Percentiles rank a stretch among this genome's conserved stretches.
These are phyloP conservation scores for Globisporangium cystogenes DNA, from an alignment of 352 stramenopile genomes.

Conservation along the genomic window DNA sequence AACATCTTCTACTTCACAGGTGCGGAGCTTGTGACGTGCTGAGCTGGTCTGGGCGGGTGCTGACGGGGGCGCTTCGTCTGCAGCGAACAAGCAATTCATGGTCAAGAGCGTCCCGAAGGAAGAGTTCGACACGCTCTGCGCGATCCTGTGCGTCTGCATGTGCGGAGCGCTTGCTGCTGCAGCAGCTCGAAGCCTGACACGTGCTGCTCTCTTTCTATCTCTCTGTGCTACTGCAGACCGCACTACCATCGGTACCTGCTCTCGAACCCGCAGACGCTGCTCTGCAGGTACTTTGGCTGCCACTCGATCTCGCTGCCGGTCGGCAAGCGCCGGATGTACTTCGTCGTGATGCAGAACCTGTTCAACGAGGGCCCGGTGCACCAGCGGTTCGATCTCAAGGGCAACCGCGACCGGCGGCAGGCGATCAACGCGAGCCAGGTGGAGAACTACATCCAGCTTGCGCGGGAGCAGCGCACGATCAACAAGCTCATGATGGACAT, in stretches of 20 bases:
- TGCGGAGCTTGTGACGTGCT: too few species aligned
- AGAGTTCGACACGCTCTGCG: conserved; percentile 75
- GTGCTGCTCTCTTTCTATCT: not conserved
- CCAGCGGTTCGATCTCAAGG: conserved; percentile 79
- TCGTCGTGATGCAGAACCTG: conserved; percentile 86
- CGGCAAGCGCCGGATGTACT: conserved; percentile 82
- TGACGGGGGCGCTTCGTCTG: conserved; percentile 8
- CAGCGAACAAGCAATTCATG: conserved; percentile 85
- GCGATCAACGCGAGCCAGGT: conserved; percentile 58
- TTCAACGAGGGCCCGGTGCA: conserved; percentile 78
- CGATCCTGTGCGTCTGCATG: conserved; percentile 49
- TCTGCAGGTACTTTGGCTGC: conserved; percentile 82
- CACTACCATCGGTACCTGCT: conserved; percentile 79
- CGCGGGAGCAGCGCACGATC: conserved; percentile 54
- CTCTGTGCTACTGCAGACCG: conserved; percentile 18
- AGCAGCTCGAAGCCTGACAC: too few species aligned
- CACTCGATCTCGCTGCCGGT: conserved; percentile 84
- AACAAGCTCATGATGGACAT: conserved; percentile 83
- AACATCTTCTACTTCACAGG: conserved; percentile 88
- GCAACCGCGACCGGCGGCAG: conserved; percentile 69
- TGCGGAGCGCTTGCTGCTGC: not conserved
- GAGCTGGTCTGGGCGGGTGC: not conserved
- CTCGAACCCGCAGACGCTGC: conserved; percentile 63
- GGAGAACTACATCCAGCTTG: conserved; percentile 55
- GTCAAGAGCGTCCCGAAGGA: conserved; percentile 85